Base-by-base conservation (phyloP, 2,329 filamentous ascomycete genomes). In the Ciborinia camelliae region DNA sequence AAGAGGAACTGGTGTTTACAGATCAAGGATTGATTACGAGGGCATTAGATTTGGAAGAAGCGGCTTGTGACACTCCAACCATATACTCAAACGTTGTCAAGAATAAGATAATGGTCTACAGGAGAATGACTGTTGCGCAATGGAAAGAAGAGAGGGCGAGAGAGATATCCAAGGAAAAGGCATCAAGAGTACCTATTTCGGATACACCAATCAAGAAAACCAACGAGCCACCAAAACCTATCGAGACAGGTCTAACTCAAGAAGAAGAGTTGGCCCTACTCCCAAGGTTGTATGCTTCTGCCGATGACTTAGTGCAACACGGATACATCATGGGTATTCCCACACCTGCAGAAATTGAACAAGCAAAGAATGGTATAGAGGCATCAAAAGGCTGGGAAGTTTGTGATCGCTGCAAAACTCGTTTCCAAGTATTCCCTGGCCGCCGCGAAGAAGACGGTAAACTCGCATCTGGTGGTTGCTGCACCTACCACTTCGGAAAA, bases 361-460 rank as follows among this genome's bases (percentile, higher is more conserved):
- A 83, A 59, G 89, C 91, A 0, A 84, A 80, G 41, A 81, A 84
- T 51, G 91, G 87, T 0, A 81, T 91, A 0, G 80, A 85, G 55
- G 81, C 86, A 9, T 85, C 89, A 15, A 84, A 86, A 61, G 91
- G 91, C 55, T 97, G 89, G 82, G 95, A 99, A 77, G 83, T 86
- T 58, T 99, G 95, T 72, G 93, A 97, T 73, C 88, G 95, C 26
- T 99, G 95, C 77, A 82, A 82, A 50, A 86, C 87, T 41, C 87
- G 94, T 28, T 99, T 99, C 73, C 91, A 97, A 73, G 91, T 97
- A 4, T 98, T 96, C 69, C 92, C 93, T 0, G 91, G 92, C 4
- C 87, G 94, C 50, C 85, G 92, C 62, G 84, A 88, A 65, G 84
- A 88, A 70, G 95, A 96, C 53, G 88, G 87, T 0, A 82, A 90